phyloP scores from a whole-genome alignment of 352 stramenopile genomes.

The Pythium volutum region DNA sequence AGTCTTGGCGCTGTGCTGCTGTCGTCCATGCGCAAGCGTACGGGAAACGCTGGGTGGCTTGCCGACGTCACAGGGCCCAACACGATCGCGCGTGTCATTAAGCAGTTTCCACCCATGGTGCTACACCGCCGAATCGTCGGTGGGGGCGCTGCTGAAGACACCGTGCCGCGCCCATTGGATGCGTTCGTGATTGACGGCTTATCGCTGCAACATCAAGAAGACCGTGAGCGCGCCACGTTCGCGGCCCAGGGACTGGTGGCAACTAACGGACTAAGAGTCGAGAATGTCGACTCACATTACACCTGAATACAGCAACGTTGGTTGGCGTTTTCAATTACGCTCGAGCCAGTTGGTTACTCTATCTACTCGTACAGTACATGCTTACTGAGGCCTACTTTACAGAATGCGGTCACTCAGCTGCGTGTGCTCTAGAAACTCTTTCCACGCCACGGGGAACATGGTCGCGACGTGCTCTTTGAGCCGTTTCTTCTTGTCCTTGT shows the following conservation, averaged over 20 bases:
- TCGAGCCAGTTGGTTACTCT: too few species aligned
- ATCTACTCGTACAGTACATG: neutral
- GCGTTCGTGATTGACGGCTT: too few species aligned
- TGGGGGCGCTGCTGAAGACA: neutral
- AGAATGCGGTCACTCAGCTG: constrained; percentile 34
- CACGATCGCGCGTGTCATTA: constrained; percentile 12
- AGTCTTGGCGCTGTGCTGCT: neutral
- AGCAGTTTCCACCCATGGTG: constrained; percentile 11
- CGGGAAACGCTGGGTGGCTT: neutral
- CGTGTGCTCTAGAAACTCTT: constrained; percentile 54
- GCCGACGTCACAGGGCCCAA: constrained; percentile 3
- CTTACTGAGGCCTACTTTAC: neutral
- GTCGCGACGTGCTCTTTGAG: constrained; percentile 51
- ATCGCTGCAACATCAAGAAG: too few species aligned
- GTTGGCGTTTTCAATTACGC: too few species aligned
- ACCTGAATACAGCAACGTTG: too few species aligned
- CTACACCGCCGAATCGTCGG: constrained; percentile 2
- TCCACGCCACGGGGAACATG: constrained; percentile 74
- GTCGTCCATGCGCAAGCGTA: neutral
- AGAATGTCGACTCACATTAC: too few species aligned
- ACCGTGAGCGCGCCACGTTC: too few species aligned
- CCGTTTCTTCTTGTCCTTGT: constrained; percentile 22
- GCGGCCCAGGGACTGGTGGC: too few species aligned
- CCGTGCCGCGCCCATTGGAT: too few species aligned
- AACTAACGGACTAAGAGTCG: too few species aligned